These are phyloP conservation scores for Candolleomyces eurysporus DNA, from an alignment of 768 basidiomycete genomes.

Conservation along the genomic window DNA sequence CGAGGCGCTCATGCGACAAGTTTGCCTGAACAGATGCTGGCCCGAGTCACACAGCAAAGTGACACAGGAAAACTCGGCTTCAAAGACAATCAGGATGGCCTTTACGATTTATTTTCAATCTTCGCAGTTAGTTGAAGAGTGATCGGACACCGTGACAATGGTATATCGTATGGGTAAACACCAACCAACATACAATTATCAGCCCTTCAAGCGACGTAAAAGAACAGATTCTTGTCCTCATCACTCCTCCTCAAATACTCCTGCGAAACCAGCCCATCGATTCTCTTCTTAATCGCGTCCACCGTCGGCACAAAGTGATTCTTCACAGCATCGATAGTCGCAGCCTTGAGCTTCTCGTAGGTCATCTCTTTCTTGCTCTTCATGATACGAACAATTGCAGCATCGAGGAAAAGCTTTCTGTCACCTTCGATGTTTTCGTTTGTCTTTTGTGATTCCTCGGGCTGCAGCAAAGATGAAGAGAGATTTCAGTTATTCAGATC, in stretches of 20 bases:
- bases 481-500: slow-evolving; percentile 1
- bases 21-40: no score
- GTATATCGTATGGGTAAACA: no score
- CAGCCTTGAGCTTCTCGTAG: slow-evolving; percentile 76
- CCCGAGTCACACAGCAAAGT: no score
- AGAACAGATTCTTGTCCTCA: slow-evolving; percentile 65
- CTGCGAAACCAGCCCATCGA: slow-evolving; percentile 78
- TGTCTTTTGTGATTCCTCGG: slow-evolving; percentile 82
- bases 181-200: no score
- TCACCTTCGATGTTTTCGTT: slow-evolving; percentile 85
- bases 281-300: slow-evolving; percentile 78
- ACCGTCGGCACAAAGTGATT: slow-evolving; percentile 86
- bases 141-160: no score
- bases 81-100: no score
- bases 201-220: slow-evolving; percentile 63
- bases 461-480: slow-evolving; percentile 38
- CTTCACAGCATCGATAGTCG: slow-evolving; percentile 85
- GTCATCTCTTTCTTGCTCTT: slow-evolving; percentile 85
- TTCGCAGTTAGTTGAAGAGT: no score
- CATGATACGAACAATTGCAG: slow-evolving; percentile 96
- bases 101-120: no score
- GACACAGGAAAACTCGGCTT: no score
- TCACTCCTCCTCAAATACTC: slow-evolving; percentile 84
- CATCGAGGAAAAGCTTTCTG: slow-evolving; percentile 82
- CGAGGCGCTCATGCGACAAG: no score